These are phyloP conservation scores for Musa troglodytarum DNA, from an alignment of 176 grass and related monocot species.

Conservation along the genomic window DNA sequence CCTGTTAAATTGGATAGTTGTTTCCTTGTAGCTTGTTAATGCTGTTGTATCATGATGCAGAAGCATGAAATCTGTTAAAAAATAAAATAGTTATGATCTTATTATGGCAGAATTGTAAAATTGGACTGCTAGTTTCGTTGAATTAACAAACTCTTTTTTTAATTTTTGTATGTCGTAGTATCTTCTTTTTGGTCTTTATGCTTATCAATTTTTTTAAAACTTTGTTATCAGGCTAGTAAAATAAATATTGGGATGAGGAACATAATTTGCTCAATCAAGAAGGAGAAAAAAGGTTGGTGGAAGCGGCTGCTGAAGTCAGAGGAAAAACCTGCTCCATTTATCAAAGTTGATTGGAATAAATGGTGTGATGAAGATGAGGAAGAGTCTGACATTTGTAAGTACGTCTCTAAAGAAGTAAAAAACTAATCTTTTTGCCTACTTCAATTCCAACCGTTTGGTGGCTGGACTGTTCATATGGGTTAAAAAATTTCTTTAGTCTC, in stretches of 20 bases:
- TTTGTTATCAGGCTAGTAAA: constrained; percentile 49
- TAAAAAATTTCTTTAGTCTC: neutral
- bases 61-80: too few relatives aligned
- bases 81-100: too few relatives aligned
- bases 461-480: neutral
- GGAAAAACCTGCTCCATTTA: constrained; percentile 79
- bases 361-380: constrained; percentile 91
- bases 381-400: constrained; percentile 19
- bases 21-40: too few relatives aligned
- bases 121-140: too few relatives aligned
- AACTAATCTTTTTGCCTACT: too few relatives aligned
- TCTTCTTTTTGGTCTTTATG: too few relatives aligned
- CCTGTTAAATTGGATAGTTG: too few relatives aligned
- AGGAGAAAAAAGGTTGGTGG: constrained; percentile 97
- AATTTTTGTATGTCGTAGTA: too few relatives aligned
- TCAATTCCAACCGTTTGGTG: too few relatives aligned
- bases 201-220: neutral
- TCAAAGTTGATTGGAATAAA: constrained; percentile 99
- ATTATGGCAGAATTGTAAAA: too few relatives aligned
- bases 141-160: too few relatives aligned
- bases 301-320: constrained; percentile 80
- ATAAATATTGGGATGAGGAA: constrained; percentile 67
- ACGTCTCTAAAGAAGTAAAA: neutral
- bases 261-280: constrained; percentile 76
- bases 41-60: too few relatives aligned